Conservation (phyloP, 2,329 filamentous ascomycete species). For the Scedosporium boydii region DNA sequence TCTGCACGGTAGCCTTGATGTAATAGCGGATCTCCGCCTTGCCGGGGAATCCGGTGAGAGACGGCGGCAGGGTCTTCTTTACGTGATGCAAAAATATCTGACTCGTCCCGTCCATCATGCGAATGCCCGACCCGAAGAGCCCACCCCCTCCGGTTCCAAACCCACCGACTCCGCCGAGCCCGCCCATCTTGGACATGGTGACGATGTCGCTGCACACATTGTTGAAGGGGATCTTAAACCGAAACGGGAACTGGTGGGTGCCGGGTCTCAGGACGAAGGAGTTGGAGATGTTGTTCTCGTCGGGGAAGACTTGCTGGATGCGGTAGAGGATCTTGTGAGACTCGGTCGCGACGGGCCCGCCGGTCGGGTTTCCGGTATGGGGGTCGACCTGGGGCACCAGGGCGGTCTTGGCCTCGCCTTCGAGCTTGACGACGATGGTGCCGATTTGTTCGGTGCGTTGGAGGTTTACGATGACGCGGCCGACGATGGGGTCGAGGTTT, state of each 20-base stretch:
- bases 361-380: constrained; percentile 6
- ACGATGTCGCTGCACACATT: constrained; percentile 54
- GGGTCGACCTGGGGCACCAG: constrained; percentile 34
- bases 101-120: constrained; percentile 53
- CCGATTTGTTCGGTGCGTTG: constrained; percentile 61
- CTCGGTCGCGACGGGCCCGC: constrained; percentile 35
- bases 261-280: constrained; percentile 54
- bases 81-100: constrained; percentile 61
- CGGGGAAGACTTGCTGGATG: constrained; percentile 63
- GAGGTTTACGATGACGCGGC: constrained; percentile 46
- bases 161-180: constrained; percentile 45
- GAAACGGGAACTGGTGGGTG: constrained; percentile 67
- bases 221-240: constrained; percentile 70
- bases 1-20: constrained; percentile 86
- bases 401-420: constrained; percentile 66
- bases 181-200: constrained; percentile 43
- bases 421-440: constrained; percentile 72
- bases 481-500: constrained; percentile 65
- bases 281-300: constrained; percentile 30
- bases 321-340: constrained; percentile 69
- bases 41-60: constrained; percentile 74
- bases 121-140: constrained; percentile 41
- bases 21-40: constrained; percentile 90
- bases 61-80: constrained; percentile 79
- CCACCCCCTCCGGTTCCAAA: constrained; percentile 31